Percentiles rank a stretch among this genome's conserved stretches.
Conservation (phyloP, 495 filamentous ascomycete species). For the Podospora conica region DNA sequence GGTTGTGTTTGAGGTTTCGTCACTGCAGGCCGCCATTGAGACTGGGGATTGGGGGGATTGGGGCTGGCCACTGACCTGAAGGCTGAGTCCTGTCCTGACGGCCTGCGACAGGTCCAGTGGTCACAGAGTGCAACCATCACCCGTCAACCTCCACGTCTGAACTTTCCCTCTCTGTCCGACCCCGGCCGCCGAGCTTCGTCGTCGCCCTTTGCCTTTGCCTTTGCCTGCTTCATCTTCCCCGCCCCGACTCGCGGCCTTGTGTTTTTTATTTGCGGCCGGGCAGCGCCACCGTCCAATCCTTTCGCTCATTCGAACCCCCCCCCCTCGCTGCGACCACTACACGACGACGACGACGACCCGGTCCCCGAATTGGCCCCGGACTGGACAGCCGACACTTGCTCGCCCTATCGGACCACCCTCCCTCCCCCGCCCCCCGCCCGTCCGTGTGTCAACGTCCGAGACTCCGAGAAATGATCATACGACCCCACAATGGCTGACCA, state of each 20-base stretch:
- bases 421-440: background rate
- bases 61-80: background rate
- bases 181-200: background rate
- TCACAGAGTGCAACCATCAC: background rate
- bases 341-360: background rate
- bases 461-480: slow-evolving; percentile 25
- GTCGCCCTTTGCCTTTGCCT: background rate
- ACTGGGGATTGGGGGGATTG: background rate
- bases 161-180: background rate
- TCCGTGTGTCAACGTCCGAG: slow-evolving; percentile 16
- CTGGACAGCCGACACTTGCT: too few relatives aligned
- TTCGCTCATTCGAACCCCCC: background rate
- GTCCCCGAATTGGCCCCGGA: background rate
- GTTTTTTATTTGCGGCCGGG: background rate
- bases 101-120: background rate
- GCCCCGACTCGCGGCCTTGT: background rate
- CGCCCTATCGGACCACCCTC: background rate
- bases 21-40: background rate
- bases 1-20: background rate
- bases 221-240: background rate
- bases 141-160: background rate
- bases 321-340: background rate
- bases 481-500: slow-evolving; percentile 34
- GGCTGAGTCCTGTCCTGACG: background rate
- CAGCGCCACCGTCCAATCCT: background rate